These are phyloP conservation scores for Fraxinus velutina DNA, from an alignment of 305 asterid species.

Conservation along the genomic window DNA sequence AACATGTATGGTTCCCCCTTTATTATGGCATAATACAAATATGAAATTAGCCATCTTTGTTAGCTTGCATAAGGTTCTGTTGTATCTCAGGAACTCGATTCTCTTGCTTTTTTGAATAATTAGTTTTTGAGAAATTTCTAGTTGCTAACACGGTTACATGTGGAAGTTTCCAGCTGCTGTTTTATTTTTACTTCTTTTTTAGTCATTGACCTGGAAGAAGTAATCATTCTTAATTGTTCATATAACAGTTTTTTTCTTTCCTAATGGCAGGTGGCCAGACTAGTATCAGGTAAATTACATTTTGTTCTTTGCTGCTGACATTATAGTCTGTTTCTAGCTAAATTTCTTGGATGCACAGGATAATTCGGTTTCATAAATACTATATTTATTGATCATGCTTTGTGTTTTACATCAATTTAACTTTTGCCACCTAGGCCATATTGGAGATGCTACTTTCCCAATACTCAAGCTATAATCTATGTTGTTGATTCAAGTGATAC, in stretches of 20 bases:
- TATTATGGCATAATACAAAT: neutral
- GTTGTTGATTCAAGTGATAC: conserved; percentile 98
- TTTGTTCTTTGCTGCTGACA: conserved; percentile 15
- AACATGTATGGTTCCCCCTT: neutral
- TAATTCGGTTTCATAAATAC: neutral
- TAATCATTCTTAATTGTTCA: conserved; percentile 4
- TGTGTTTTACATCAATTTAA: neutral
- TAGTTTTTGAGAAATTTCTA: neutral
- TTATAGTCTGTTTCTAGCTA: neutral
- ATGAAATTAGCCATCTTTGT: neutral
- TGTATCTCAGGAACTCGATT: neutral
- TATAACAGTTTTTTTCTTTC: conserved; percentile 20
- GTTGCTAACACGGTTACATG: neutral
- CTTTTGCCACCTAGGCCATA: conserved; percentile 56
- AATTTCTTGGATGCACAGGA: neutral
- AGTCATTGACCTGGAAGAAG: neutral
- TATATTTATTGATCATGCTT: neutral
- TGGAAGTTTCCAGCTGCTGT: neutral
- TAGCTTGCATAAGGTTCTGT: neutral
- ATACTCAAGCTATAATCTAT: conserved; percentile 95
- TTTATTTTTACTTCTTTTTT: neutral
- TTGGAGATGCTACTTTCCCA: conserved; percentile 97
- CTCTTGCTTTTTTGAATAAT: neutral
- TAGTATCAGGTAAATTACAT: conserved; percentile 73
- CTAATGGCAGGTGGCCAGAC: conserved; percentile 90